Percentiles rank a stretch among this genome's conserved stretches.
Evolutionary conservation across 2,329 filamentous ascomycete genomes (phyloP).

Genomic region (Coniochaeta ligniaria): DNA sequence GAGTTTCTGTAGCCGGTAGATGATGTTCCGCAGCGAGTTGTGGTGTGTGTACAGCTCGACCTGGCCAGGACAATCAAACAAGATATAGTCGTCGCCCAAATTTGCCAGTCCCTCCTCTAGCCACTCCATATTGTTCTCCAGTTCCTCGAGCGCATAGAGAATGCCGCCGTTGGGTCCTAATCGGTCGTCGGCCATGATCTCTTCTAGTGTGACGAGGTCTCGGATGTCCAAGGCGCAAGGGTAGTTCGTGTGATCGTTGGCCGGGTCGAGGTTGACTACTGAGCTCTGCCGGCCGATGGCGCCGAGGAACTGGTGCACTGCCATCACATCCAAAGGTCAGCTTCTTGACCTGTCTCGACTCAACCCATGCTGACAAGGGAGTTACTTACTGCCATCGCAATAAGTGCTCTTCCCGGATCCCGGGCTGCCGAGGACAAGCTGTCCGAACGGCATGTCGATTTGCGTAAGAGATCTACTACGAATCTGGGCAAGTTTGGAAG

Average conservation of each 20-base stretch:
- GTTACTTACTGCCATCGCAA: constrained; percentile 76
- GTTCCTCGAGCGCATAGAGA: constrained; percentile 87
- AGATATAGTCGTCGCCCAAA: constrained; percentile 80
- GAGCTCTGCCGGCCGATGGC: constrained; percentile 93
- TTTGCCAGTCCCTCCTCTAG: constrained; percentile 72
- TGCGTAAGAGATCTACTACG: not conserved
- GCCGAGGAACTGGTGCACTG: constrained; percentile 93
- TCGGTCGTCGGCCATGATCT: constrained; percentile 87
- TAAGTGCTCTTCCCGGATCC: constrained; percentile 96
- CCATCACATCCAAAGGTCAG: not conserved
- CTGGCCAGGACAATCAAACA: constrained; percentile 96
- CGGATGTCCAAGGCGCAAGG: constrained; percentile 86
- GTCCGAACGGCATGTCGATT: constrained; percentile 52
- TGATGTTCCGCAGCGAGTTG: constrained; percentile 82
- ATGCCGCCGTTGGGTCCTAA: constrained; percentile 90
- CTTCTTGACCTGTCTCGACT: not conserved
- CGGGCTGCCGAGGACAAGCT: constrained; percentile 88
- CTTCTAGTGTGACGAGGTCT: constrained; percentile 80
- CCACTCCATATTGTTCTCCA: constrained; percentile 93
- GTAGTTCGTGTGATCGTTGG: constrained; percentile 89
- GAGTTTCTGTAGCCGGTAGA: constrained; percentile 82
- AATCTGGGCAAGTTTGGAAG: not conserved
- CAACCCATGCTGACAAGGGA: not conserved
- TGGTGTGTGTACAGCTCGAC: constrained; percentile 98
- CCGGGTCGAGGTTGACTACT: constrained; percentile 92